Evolutionary conservation across 306 rosid species (phyloP).

Genomic region (Bauhinia variegata): DNA sequence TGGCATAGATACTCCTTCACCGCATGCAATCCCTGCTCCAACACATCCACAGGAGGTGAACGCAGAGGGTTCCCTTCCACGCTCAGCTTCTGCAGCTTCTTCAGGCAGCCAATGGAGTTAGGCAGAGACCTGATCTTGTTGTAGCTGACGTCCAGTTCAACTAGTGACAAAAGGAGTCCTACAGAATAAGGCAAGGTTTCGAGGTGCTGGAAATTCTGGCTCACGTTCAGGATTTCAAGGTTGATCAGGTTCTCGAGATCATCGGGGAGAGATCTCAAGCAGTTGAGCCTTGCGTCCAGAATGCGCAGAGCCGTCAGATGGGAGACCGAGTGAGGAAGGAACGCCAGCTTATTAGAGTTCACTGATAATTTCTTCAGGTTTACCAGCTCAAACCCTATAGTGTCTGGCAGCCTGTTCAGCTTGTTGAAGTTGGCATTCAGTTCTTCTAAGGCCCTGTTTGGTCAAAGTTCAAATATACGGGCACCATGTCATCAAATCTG

Average conservation of each 20-base stretch:
- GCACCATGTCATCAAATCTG: neutral
- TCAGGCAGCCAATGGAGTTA: constrained; percentile 70
- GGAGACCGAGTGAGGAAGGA: constrained; percentile 67
- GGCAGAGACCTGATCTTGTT: constrained; percentile 67
- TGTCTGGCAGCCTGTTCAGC: constrained; percentile 62
- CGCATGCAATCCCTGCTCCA: constrained; percentile 65
- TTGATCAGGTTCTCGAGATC: constrained; percentile 80
- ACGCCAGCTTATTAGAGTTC: constrained; percentile 74
- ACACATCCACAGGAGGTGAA: constrained; percentile 66
- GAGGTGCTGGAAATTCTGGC: constrained; percentile 90
- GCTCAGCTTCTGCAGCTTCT: constrained; percentile 58
- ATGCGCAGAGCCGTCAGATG: constrained; percentile 57
- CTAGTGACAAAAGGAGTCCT: constrained; percentile 77
- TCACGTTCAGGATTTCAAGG: constrained; percentile 73
- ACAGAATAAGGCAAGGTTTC: constrained; percentile 70
- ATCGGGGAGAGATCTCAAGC: constrained; percentile 70
- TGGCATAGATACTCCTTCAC: constrained; percentile 66
- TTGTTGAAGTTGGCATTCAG: constrained; percentile 89
- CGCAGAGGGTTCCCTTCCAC: constrained; percentile 81
- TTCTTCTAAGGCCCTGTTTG: constrained; percentile 67
- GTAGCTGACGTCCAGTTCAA: constrained; percentile 80
- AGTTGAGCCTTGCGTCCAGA: constrained; percentile 76
- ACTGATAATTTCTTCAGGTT: constrained; percentile 72
- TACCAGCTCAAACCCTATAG: constrained; percentile 62
- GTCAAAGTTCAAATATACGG: neutral